Evolutionary conservation across 75 land plant genomes (phyloP).

Genomic region (Azolla pinnata): DNA sequence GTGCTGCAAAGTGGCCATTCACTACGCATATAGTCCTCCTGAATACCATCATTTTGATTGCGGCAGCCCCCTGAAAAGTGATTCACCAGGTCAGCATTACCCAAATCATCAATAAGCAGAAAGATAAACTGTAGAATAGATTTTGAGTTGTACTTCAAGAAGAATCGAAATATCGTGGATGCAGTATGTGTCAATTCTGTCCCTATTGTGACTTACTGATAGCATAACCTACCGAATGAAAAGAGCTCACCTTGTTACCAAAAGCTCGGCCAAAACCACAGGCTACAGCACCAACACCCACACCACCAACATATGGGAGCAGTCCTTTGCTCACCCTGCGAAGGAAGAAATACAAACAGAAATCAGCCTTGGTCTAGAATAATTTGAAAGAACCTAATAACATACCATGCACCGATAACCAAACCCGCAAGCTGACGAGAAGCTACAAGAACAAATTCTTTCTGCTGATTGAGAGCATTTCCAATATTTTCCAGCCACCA

Average conservation of each 20-base stretch:
- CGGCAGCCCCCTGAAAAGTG: constrained; percentile 71
- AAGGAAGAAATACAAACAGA: background rate
- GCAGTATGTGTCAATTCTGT: too few species aligned
- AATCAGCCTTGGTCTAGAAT: background rate
- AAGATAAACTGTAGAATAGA: too few species aligned
- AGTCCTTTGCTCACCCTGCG: constrained; percentile 58
- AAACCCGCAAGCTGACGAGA: constrained; percentile 88
- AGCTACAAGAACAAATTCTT: constrained; percentile 61
- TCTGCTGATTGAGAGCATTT: constrained; percentile 47
- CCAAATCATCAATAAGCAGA: too few species aligned
- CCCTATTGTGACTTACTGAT: too few species aligned
- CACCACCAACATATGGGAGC: constrained; percentile 59
- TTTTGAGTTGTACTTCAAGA: too few species aligned
- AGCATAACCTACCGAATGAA: too few species aligned
- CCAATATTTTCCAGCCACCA: constrained; percentile 91
- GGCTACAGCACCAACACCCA: constrained; percentile 85
- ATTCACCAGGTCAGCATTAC: constrained; percentile 82
- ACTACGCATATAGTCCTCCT: constrained; percentile 64
- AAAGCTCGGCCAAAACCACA: constrained; percentile 95
- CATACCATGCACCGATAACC: constrained; percentile 80
- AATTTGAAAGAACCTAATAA: too few species aligned
- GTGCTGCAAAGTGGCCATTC: constrained; percentile 95
- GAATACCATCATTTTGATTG: constrained; percentile 69
- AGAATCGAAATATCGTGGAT: too few species aligned
- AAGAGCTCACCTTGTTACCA: constrained; percentile 94